phyloP scores from a whole-genome alignment of 352 stramenopile genomes.

The Pythium periplocum region DNA sequence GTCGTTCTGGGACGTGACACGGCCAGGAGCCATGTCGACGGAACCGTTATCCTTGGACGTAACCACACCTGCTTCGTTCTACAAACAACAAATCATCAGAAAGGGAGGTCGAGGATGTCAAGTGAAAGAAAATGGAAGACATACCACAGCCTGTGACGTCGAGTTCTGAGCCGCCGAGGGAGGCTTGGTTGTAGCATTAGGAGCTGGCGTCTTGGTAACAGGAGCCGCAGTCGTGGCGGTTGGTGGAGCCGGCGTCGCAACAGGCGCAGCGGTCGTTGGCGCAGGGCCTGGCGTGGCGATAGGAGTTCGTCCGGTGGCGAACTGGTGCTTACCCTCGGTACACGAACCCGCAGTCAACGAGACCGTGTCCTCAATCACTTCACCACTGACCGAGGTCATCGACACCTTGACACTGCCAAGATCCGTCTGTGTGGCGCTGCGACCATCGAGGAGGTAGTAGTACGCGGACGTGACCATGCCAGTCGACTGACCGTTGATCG shows the following conservation, averaged over 20 bases:
- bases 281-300: background rate
- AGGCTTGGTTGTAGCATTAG: background rate
- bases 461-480: constrained; percentile 33
- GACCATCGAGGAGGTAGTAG: constrained; percentile 39
- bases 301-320: constrained; percentile 11
- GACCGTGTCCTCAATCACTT: constrained; percentile 54
- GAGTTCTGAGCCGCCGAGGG: background rate
- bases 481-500: constrained; percentile 44
- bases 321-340: constrained; percentile 43
- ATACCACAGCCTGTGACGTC: background rate
- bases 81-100: no score
- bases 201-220: background rate
- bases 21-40: no score
- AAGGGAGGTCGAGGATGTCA: background rate
- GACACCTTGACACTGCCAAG: constrained; percentile 30
- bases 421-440: constrained; percentile 18
- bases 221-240: constrained; percentile 4
- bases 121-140: no score
- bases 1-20: background rate
- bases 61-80: no score
- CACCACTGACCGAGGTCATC: constrained; percentile 49
- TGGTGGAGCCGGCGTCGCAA: background rate
- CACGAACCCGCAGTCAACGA: constrained; percentile 43
- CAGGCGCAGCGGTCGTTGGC: background rate
- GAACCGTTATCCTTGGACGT: no score